Base-by-base conservation (phyloP, 1,139 yeast genomes). In the Magnusiomyces sp. region DNA sequence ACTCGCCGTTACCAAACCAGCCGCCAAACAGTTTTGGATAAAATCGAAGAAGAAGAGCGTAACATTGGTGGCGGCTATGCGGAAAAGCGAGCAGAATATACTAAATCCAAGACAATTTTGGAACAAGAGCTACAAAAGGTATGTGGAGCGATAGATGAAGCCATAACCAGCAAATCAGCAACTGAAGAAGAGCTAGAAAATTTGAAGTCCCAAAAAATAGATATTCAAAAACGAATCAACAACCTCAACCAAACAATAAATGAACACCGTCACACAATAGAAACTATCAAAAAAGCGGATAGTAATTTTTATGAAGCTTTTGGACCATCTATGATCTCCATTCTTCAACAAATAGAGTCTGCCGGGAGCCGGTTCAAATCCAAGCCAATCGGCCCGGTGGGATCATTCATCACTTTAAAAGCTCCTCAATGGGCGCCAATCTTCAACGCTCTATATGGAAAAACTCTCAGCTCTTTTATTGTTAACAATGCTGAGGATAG, bases 381-480 rank as follows among this genome's bases (percentile, higher is more conserved):
- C 1, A 60, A 58, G 20, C 95, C 95, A 0, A 64, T 85, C n/a
- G 98, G 98, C 0, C 99, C 99, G 0, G 53, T 90, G 1, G 97
- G 97, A 0, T 59, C 72, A 7, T 70, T 70, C 53, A 71, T 89
- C 2, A 71, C 76, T 9, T 70, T 92, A 14, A 84, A 79, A 17
- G 77, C 68, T 56, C 68, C 72, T n/a, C 65, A 72, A 40, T 90
- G 90, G 90, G 69, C 75, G 6, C 74, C 74, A 17, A 63, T 85
- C 2, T 63, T 92, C 13, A 94, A 87, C 58, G 64, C 77, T 0
- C 62, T 71, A 14, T 56, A 81, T 40, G 71, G 72, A 2, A 67
- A 71, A 14, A 66, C 78, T 0, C 64, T 87, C 16, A 79, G 75
- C 43, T 72, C 89, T 0, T 89, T 87, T 63, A 71, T 86, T 37